These are phyloP conservation scores for Aureobasidium sp. DNA, from an alignment of 2,329 filamentous ascomycete species.

Conservation along the genomic window DNA sequence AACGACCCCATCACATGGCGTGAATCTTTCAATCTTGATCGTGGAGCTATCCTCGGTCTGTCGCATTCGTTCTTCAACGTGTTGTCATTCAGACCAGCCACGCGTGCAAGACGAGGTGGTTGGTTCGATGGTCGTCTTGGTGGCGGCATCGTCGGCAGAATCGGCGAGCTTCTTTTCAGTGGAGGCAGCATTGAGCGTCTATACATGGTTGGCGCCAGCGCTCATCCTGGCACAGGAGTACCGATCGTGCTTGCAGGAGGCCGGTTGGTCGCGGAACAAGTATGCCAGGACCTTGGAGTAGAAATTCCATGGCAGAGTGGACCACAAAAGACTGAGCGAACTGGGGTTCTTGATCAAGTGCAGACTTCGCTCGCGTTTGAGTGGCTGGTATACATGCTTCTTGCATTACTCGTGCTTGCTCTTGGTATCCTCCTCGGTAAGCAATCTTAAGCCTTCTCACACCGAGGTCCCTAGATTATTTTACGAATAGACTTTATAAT, in stretches of 20 bases:
- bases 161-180: constrained; percentile 17
- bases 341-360: constrained; percentile 2
- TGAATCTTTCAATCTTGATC: constrained; percentile 62
- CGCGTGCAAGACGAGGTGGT: constrained; percentile 44
- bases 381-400: constrained; percentile 1
- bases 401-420: not conserved
- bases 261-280: constrained; percentile 51
- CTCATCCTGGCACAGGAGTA: constrained; percentile 68
- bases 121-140: constrained; percentile 18
- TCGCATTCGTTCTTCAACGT: constrained; percentile 69
- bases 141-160: constrained; percentile 9
- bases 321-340: not conserved
- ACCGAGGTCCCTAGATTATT: not conserved
- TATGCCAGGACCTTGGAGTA: constrained; percentile 34
- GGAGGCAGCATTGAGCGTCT: constrained; percentile 37
- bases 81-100: constrained; percentile 56
- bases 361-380: not conserved
- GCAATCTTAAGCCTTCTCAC: not conserved
- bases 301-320: constrained; percentile 32
- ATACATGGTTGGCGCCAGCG: constrained; percentile 68
- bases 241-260: constrained; percentile 64
- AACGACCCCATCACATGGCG: constrained; percentile 62
- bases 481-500: not conserved
- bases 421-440: constrained; percentile 1
- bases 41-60: constrained; percentile 64